Evolutionary conservation across 2,329 filamentous ascomycete species (phyloP), one percentile per base, ranked within the genome.

Genomic region (Botrytis elliptica): DNA sequence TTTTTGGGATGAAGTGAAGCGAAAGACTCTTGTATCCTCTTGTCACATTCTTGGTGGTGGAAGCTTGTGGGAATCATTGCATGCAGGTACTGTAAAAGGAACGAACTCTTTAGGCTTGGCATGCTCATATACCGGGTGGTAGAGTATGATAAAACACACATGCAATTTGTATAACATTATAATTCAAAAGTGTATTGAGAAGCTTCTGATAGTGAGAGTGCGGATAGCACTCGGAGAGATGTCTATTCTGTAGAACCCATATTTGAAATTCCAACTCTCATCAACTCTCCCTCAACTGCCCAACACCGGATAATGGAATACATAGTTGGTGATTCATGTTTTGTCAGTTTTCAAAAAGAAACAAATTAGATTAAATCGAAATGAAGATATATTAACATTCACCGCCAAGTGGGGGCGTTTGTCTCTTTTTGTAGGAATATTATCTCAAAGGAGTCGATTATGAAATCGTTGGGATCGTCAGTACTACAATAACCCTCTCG

Each of bases 351-450:
- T 49, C 44, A 16, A 7, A 33, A 49, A 20, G 20, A 49, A 66
- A 66, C 44, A 49, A 36, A 66, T 25, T 25, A 49, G 12, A 66
- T 49, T 49, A 49, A 49, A 49, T 38, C 14, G 18, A 44, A 64
- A 42, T 8, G 22, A 66, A 66, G 22, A 52, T 66, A 66, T 49
- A 66, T 66, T 66, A 66, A 66, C 36, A n/a, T 10, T 46, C 22
- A 12, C 33, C 33, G 42, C 64, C 44, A 52, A 52, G 44, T 25
- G 33, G 44, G 33, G 20, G 14, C 25, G 29, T 36, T 25, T 36
- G n/a, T 20, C 25, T 64, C 25, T 64, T 18, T 63, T 42, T 10
- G n/a, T 64, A n/a, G 25, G 7, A 44, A 64, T 29, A 29, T 12
- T 4, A 44, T n/a, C 38, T 64, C 62, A 14, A 64, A 44, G 40